Conservation (phyloP, 116 monocot genomes). For the Thalassia testudinum region DNA sequence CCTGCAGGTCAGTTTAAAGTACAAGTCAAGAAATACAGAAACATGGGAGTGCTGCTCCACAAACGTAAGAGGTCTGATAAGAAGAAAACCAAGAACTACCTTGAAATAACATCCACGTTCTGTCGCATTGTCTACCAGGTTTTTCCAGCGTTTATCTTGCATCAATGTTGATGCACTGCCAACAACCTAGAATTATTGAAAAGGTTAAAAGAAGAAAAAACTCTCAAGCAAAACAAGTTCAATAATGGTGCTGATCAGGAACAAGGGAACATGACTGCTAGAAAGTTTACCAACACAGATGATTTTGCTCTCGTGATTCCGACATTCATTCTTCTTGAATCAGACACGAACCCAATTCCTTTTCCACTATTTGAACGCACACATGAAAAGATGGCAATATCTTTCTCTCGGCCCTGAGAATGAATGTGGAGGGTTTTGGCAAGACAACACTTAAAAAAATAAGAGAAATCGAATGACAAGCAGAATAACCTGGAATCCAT, state of each 20-base stretch:
- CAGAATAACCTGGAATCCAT: constrained; percentile 86
- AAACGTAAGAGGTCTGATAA: not conserved
- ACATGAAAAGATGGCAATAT: constrained; percentile 90
- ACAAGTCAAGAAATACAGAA: not conserved
- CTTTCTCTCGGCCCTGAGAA: constrained; percentile 81
- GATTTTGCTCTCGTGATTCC: constrained; percentile 91
- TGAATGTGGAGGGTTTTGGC: not conserved
- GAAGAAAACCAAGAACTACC: constrained; percentile 15
- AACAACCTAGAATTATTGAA: constrained; percentile 41
- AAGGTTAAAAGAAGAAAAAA: not conserved
- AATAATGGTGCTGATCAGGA: not conserved
- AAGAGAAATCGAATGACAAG: not conserved
- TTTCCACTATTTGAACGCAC: constrained; percentile 57
- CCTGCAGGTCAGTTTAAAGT: constrained; percentile 21
- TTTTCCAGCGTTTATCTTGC: constrained; percentile 81
- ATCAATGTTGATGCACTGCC: constrained; percentile 83
- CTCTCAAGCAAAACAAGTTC: not conserved
- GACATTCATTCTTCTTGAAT: constrained; percentile 94
- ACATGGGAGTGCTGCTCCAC: not conserved
- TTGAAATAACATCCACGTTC: constrained; percentile 47
- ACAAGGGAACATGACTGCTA: not conserved
- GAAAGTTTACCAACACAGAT: constrained; percentile 54
- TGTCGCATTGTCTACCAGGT: constrained; percentile 64
- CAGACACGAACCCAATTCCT: constrained; percentile 87
- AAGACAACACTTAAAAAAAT: too few relatives aligned